Evolutionary conservation across 73 alveolate genomes (phyloP).

Genomic region (Durusdinium trenchii): DNA sequence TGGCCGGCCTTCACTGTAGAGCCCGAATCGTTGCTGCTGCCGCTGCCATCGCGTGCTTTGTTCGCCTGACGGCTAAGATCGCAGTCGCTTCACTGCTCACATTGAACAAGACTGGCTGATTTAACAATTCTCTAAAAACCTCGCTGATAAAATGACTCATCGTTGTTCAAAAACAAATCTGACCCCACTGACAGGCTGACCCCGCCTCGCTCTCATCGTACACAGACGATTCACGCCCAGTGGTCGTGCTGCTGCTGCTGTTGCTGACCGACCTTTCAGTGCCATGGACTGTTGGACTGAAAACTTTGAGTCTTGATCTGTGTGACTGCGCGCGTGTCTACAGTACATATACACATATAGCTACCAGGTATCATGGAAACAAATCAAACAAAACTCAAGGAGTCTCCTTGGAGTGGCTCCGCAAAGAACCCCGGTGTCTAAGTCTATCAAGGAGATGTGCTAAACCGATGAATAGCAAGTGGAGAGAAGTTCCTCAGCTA

Average conservation of each 20-base stretch:
- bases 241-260: constrained; percentile 95
- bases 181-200: background rate
- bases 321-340: background rate
- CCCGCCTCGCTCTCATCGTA: constrained; percentile 90
- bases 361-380: background rate
- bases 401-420: background rate
- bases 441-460: no score
- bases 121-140: background rate
- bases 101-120: background rate
- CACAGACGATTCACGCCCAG: constrained; percentile 82
- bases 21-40: constrained; percentile 88
- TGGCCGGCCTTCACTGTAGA: constrained; percentile 60
- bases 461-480: no score
- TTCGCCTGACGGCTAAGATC: constrained; percentile 51
- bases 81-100: no score
- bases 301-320: background rate
- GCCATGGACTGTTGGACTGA: background rate
- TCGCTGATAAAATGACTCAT: background rate
- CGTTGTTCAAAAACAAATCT: background rate
- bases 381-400: background rate
- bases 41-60: constrained; percentile 90
- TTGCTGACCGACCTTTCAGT: constrained; percentile 63
- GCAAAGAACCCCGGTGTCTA: no score
- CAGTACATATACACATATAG: background rate
- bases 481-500: no score